Conservation (phyloP, 768 basidiomycete genomes). For the Suillus tomentosus region DNA sequence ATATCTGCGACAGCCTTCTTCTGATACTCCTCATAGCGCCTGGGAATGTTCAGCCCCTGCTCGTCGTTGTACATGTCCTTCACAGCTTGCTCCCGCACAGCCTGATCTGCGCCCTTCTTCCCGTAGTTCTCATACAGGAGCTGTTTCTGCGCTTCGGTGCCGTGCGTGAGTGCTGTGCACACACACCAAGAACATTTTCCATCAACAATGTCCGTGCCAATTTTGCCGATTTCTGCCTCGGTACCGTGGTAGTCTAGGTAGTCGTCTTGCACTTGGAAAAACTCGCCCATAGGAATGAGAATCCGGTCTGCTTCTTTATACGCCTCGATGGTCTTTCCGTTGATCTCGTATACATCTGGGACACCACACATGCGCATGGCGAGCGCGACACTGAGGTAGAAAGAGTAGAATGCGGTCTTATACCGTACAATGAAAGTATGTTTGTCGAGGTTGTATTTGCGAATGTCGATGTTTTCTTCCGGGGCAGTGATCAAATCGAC, state of each 20-base stretch:
- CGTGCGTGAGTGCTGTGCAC: slow-evolving; percentile 76
- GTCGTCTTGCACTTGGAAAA: slow-evolving; percentile 99
- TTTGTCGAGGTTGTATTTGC: slow-evolving; percentile 83
- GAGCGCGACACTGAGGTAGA: slow-evolving; percentile 97
- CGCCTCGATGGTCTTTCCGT: slow-evolving; percentile 47
- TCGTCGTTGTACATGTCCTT: slow-evolving; percentile 70
- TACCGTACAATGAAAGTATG: slow-evolving; percentile 92
- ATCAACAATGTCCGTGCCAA: slow-evolving; percentile 97
- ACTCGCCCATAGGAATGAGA: slow-evolving; percentile 91
- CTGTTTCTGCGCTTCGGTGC: slow-evolving; percentile 54
- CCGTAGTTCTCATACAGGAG: slow-evolving; percentile 72
- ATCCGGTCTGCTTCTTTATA: slow-evolving; percentile 80
- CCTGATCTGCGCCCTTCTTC: slow-evolving; percentile 42
- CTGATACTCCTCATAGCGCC: slow-evolving; percentile 79
- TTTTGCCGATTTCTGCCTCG: slow-evolving; percentile 92
- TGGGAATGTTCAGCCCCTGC: slow-evolving; percentile 48
- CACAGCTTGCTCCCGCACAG: slow-evolving; percentile 54
- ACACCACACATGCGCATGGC: slow-evolving; percentile 81
- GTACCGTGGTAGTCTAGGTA: slow-evolving; percentile 91
- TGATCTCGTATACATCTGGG: slow-evolving; percentile 48
- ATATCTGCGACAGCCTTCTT: slow-evolving; percentile 38
- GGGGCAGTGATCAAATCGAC: slow-evolving; percentile 96
- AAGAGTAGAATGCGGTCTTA: slow-evolving; percentile 98
- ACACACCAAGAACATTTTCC: slow-evolving; percentile 99
- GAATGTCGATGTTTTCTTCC: slow-evolving; percentile 84